These are phyloP conservation scores for Aspergillus texensis DNA, from an alignment of 2,329 filamentous ascomycete genomes.

Conservation along the genomic window DNA sequence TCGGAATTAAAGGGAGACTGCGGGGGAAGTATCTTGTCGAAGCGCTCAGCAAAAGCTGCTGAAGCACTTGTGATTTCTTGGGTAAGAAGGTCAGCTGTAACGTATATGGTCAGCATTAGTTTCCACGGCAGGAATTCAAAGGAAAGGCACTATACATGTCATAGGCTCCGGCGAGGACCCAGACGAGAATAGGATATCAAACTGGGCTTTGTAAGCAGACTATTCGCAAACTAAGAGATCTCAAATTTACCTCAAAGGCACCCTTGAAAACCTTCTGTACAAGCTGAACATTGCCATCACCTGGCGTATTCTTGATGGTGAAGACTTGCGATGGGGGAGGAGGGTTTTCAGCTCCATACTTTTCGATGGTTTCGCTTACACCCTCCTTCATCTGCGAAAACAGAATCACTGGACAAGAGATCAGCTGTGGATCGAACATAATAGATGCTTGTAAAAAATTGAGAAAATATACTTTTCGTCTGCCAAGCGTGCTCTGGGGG, in stretches of 20 bases:
- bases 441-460: background rate
- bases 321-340: conserved; percentile 86
- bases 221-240: background rate
- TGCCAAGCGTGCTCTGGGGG: conserved; percentile 79
- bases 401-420: conserved; percentile 50
- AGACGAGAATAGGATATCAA: conserved; percentile 89
- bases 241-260: conserved; percentile 64
- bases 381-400: conserved; percentile 66
- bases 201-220: conserved; percentile 51
- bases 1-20: conserved; percentile 73
- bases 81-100: conserved; percentile 64
- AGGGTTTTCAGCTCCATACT: conserved; percentile 66
- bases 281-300: conserved; percentile 76
- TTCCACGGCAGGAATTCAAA: background rate
- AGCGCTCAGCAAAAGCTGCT: conserved; percentile 72
- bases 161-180: conserved; percentile 61
- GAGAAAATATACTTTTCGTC: conserved; percentile 62
- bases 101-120: background rate
- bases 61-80: conserved; percentile 68
- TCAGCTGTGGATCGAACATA: background rate
- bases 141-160: conserved; percentile 48
- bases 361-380: conserved; percentile 61
- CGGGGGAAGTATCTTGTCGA: conserved; percentile 70
- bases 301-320: conserved; percentile 66
- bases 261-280: conserved; percentile 92